Conservation (phyloP, 1,284 basidiomycete genomes). For the Uromyces viciae-fabae region DNA sequence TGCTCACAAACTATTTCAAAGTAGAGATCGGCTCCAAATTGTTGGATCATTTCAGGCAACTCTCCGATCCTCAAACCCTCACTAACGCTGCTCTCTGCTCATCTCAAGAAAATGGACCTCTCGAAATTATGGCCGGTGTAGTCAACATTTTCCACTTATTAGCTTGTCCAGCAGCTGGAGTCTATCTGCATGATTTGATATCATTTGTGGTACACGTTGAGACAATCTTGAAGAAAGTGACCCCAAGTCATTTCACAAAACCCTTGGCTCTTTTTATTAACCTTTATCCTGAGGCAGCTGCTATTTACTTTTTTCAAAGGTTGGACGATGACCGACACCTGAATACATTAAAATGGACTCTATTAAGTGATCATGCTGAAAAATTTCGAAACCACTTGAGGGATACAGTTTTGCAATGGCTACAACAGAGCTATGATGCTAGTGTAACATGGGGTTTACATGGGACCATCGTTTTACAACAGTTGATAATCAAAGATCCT, state of each 20-base stretch:
- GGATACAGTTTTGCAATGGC: slow-evolving; percentile 23
- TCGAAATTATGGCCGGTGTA: slow-evolving; percentile 86
- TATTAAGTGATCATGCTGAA: slow-evolving; percentile 51
- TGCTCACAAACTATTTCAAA: slow-evolving; percentile 98
- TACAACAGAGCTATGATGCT: slow-evolving; percentile 31
- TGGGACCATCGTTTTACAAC: slow-evolving; percentile 39
- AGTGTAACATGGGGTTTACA: slow-evolving; percentile 24
- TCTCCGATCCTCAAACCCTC: slow-evolving; percentile 80
- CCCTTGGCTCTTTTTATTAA: slow-evolving; percentile 87
- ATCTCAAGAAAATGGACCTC: slow-evolving; percentile 79
- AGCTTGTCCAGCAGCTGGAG: slow-evolving; percentile 77
- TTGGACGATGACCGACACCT: slow-evolving; percentile 60
- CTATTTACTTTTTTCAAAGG: slow-evolving; percentile 77
- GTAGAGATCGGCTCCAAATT: slow-evolving; percentile 98
- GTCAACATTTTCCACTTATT: slow-evolving; percentile 96
- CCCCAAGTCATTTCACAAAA: slow-evolving; percentile 86
- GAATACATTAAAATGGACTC: slow-evolving; percentile 45
- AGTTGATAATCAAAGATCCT: slow-evolving; percentile 36
- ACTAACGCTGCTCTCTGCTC: slow-evolving; percentile 72
- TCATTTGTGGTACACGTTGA: slow-evolving; percentile 91
- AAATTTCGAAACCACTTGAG: slow-evolving; percentile 49
- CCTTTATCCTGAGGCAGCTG: slow-evolving; percentile 78
- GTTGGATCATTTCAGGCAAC: slow-evolving; percentile 86
- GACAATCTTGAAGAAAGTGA: slow-evolving; percentile 80
- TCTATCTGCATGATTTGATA: slow-evolving; percentile 82